Conservation (phyloP, 148 eudicot genomes). For the Rhododendron ferrugineum region DNA sequence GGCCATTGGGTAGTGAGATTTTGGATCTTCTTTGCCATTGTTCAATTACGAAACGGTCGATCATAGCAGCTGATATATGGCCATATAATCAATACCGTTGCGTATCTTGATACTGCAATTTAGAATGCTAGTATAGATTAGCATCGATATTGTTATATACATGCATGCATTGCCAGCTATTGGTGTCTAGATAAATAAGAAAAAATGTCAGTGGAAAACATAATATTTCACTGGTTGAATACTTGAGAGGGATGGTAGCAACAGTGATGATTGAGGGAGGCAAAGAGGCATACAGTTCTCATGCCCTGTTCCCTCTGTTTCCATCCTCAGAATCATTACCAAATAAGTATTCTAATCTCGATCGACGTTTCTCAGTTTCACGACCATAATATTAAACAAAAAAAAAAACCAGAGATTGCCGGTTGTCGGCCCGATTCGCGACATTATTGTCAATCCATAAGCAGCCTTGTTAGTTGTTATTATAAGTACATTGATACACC, state of each 20-base stretch:
- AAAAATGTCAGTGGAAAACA: neutral
- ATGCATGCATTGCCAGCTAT: slow-evolving; percentile 15
- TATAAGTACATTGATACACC: neutral
- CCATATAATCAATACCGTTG: neutral
- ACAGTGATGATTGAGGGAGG: slow-evolving; percentile 5
- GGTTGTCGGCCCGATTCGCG: slow-evolving; percentile 12
- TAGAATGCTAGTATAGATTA: neutral
- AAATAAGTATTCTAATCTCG: neutral
- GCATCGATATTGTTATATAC: neutral
- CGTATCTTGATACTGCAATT: neutral
- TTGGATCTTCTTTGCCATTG: neutral
- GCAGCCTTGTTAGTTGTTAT: neutral
- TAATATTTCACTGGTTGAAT: neutral
- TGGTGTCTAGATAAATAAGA: neutral
- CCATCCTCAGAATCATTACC: neutral
- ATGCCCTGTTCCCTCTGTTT: slow-evolving; percentile 9
- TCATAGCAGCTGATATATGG: neutral
- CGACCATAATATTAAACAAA: neutral
- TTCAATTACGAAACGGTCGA: neutral
- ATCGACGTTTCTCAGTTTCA: slow-evolving; percentile 1
- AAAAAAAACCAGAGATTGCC: neutral
- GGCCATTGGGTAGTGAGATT: neutral
- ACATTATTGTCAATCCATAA: neutral
- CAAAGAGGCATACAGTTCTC: neutral
- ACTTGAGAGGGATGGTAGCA: slow-evolving; percentile 2